These are phyloP conservation scores for Eucommia ulmoides DNA, from an alignment of 257 asterid species.

Conservation along the genomic window DNA sequence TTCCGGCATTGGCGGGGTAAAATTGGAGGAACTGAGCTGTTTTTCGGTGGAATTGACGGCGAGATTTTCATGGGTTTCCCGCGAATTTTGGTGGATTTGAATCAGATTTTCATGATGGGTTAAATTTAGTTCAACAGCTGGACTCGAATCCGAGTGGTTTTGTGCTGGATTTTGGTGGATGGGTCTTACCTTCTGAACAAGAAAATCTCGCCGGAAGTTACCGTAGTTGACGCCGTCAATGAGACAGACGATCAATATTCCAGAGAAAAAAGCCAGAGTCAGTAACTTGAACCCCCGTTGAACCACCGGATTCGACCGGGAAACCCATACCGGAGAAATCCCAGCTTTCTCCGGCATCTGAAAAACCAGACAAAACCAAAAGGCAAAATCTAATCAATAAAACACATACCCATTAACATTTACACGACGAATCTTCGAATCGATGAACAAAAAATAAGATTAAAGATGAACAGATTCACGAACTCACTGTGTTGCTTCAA, in stretches of 20 bases:
- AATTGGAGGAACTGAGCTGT: constrained; percentile 13
- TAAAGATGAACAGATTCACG: no score
- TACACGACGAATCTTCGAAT: constrained; percentile 7
- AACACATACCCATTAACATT: constrained; percentile 13
- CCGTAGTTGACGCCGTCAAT: constrained; percentile 28
- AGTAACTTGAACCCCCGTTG: constrained; percentile 54
- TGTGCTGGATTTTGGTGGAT: constrained; percentile 9
- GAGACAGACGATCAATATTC: constrained; percentile 39
- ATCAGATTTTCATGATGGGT: constrained; percentile 8
- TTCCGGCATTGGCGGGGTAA: constrained; percentile 15
- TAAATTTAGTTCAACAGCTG: constrained; percentile 15
- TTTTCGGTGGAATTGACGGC: constrained; percentile 10
- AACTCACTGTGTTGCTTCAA: no score
- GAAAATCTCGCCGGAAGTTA: constrained; percentile 24
- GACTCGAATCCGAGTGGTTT: constrained; percentile 12
- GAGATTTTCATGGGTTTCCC: constrained; percentile 1
- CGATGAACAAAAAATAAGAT: no score
- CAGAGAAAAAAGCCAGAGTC: constrained; percentile 36
- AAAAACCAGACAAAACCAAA: neutral
- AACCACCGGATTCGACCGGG: constrained; percentile 38
- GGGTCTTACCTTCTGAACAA: constrained; percentile 20
- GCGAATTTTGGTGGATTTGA: constrained; percentile 11
- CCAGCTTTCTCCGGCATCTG: constrained; percentile 48
- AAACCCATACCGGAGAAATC: constrained; percentile 26
- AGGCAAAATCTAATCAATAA: neutral